phyloP scores from a whole-genome alignment of 169 alveolate genomes.

The Plasmodium ovale region DNA sequence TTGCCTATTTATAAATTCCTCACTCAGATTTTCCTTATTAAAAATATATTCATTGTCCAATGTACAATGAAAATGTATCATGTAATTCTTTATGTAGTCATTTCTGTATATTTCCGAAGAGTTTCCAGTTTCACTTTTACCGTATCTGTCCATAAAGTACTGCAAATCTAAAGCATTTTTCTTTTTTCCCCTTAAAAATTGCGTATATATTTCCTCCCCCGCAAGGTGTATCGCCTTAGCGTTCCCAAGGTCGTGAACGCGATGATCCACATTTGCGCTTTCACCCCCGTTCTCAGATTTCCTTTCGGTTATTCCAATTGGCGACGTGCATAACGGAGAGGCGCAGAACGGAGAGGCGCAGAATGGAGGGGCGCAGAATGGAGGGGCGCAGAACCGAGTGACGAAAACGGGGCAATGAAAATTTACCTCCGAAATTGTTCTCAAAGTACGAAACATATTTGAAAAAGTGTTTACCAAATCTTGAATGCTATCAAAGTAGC shows the following conservation, averaged over 20 bases:
- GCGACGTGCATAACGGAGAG: too few species aligned
- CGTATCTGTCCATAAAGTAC: constrained; percentile 11
- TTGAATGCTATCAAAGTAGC: constrained; percentile 22
- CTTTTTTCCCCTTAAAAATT: background rate
- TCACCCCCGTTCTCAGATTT: too few species aligned
- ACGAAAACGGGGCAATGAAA: constrained; percentile 17
- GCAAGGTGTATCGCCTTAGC: too few species aligned
- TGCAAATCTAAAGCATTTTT: constrained; percentile 40
- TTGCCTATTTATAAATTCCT: background rate
- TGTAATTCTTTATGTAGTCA: constrained; percentile 17
- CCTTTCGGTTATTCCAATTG: too few species aligned
- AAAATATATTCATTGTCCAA: background rate
- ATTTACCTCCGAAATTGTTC: constrained; percentile 25
- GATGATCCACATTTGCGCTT: too few species aligned
- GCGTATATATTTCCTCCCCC: background rate
- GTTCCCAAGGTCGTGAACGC: too few species aligned
- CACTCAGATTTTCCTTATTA: too few species aligned
- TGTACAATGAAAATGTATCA: constrained; percentile 15
- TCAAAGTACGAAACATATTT: constrained; percentile 26
- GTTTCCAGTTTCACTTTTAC: background rate
- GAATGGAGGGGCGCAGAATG: too few species aligned
- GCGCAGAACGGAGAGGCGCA: too few species aligned
- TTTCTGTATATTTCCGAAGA: too few species aligned
- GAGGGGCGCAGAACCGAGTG: background rate
- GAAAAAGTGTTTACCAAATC: constrained; percentile 28